phyloP scores from a whole-genome alignment of 2,329 filamentous ascomycete genomes.

The Paecilomyces dactylethromorphus region DNA sequence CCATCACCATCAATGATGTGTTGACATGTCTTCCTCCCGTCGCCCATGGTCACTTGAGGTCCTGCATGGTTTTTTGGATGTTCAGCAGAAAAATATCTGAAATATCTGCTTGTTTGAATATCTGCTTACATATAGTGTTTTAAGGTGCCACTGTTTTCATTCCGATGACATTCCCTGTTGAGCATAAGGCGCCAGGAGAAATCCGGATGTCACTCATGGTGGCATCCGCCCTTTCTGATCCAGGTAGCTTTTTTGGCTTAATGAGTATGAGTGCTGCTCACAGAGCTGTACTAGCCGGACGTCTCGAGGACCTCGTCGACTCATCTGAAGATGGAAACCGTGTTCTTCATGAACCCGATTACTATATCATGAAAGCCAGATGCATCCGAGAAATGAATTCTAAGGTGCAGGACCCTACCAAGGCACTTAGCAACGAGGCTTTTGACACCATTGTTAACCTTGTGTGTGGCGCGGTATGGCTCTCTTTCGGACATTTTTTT shows the following conservation, averaged over 20 bases:
- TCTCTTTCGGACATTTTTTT: background rate
- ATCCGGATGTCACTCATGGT: slow-evolving; percentile 24
- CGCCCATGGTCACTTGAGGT: background rate
- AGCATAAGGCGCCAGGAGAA: slow-evolving; percentile 16
- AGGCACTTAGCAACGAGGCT: slow-evolving; percentile 23
- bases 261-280: slow-evolving; percentile 36
- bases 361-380: slow-evolving; percentile 32
- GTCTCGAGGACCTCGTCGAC: slow-evolving; percentile 16
- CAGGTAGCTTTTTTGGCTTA: slow-evolving; percentile 32
- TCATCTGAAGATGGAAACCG: slow-evolving; percentile 10
- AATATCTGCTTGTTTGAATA: background rate
- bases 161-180: slow-evolving; percentile 33
- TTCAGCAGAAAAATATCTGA: background rate
- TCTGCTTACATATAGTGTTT: slow-evolving; percentile 12
- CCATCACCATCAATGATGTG: background rate
- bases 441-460: slow-evolving; percentile 33
- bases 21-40: background rate
- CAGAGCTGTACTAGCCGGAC: slow-evolving; percentile 24
- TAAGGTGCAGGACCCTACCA: slow-evolving; percentile 21
- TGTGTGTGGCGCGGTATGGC: slow-evolving; percentile 27
- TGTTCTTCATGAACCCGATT: slow-evolving; percentile 26
- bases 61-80: background rate
- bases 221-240: slow-evolving; percentile 25
- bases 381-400: slow-evolving; percentile 27
- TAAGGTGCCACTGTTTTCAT: slow-evolving; percentile 27